Evolutionary conservation across 2,329 filamentous ascomycete species (phyloP).

Genomic region (Cadophora sp.): DNA sequence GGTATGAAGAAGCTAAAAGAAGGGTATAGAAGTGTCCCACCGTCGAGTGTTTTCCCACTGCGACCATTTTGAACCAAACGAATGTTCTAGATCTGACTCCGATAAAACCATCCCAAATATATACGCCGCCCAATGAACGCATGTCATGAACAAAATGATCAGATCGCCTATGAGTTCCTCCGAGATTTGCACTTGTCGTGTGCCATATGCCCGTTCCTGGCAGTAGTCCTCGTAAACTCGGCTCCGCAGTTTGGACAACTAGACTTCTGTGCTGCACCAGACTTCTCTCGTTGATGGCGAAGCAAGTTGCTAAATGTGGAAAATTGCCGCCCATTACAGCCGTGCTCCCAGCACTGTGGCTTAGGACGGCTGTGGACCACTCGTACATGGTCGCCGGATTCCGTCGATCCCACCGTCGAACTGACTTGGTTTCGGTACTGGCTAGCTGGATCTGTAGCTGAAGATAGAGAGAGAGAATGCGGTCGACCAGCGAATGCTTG

Average conservation of each 20-base stretch:
- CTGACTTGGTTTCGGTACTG: constrained; percentile 44
- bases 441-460: constrained; percentile 41
- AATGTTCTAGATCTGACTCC: constrained; percentile 30
- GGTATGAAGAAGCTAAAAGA: constrained; percentile 30
- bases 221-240: constrained; percentile 88
- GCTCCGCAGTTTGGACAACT: constrained; percentile 90
- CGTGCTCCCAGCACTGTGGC: constrained; percentile 96
- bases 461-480: constrained; percentile 42
- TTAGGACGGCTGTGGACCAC: constrained; percentile 84
- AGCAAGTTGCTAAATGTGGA: constrained; percentile 96
- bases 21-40: constrained; percentile 33
- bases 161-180: constrained; percentile 52
- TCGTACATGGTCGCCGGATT: constrained; percentile 61
- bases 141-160: constrained; percentile 14
- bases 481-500: constrained; percentile 41
- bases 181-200: constrained; percentile 93
- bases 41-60: constrained; percentile 18
- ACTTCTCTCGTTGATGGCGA: constrained; percentile 92
- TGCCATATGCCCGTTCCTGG: constrained; percentile 83
- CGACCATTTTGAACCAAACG: constrained; percentile 27
- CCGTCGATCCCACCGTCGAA: constrained; percentile 50
- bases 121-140: constrained; percentile 28
- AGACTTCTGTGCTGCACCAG: constrained; percentile 86
- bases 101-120: constrained; percentile 20
- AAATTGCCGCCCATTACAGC: constrained; percentile 94